Conservation (phyloP, 2,329 filamentous ascomycete species). For the Neospermospora avenae region DNA sequence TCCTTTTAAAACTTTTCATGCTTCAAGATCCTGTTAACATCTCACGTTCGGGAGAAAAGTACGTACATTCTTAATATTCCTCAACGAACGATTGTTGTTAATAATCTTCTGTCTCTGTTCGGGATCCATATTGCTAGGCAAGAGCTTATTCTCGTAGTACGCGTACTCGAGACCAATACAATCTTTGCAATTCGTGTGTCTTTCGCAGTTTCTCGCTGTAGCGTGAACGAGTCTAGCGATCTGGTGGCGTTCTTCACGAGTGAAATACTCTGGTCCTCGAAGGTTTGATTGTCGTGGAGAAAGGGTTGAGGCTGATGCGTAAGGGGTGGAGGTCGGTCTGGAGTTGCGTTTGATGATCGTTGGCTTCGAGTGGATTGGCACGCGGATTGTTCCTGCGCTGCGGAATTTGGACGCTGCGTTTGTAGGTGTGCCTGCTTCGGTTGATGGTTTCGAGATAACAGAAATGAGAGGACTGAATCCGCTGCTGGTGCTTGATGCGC, state of each 20-base stretch:
- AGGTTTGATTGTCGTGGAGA: neutral
- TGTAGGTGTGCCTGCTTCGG: neutral
- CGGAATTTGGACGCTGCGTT: neutral
- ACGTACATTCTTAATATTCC: constrained; percentile 37
- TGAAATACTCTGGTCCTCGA: constrained; percentile 19
- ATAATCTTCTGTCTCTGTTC: constrained; percentile 35
- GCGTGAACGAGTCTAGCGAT: constrained; percentile 16
- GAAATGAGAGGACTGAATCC: neutral
- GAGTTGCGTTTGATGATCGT: neutral
- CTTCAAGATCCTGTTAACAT: too few relatives aligned
- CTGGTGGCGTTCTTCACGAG: constrained; percentile 15
- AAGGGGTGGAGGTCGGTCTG: neutral
- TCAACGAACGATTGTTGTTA: constrained; percentile 34
- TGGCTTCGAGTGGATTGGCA: neutral
- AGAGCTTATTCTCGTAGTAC: constrained; percentile 27
- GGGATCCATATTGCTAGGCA: constrained; percentile 30
- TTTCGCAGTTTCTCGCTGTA: constrained; percentile 7
- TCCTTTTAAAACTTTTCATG: too few relatives aligned
- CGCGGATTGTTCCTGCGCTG: neutral
- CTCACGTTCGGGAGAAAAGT: too few relatives aligned
- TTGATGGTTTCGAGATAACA: neutral
- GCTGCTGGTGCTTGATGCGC: neutral
- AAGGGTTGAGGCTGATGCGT: neutral
- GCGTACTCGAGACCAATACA: constrained; percentile 27
- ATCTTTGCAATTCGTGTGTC: constrained; percentile 27